Evolutionary conservation across 768 basidiomycete genomes (phyloP), one percentile per base, ranked within the genome.

Genomic region (Agrocybe praecox): DNA sequence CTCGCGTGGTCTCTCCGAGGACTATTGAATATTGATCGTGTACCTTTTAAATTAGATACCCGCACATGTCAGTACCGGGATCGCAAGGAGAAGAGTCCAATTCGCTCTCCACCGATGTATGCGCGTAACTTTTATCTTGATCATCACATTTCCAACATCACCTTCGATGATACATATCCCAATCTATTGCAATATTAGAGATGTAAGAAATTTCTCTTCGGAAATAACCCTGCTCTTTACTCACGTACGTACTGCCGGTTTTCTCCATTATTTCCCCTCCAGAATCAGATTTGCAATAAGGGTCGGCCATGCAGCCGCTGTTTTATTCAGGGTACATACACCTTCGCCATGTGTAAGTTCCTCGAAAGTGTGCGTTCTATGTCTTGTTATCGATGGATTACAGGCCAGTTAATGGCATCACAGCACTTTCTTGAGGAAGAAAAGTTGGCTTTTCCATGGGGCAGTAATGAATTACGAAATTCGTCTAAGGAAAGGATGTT

Each of bases 1-100:
- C 34, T 61, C 49, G 56, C 59, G 56, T 54, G 52, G 52, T 53
- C 52, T 36, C 44, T 53, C 46, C 59, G 53, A 50, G 52, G 52
- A 56, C 49, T 44, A 49, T 46, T 45, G 17, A 24, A 43, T 14
- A n/a, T 33, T 50, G 18, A 23, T 23, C 2, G 18, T 50, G 19
- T 43, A 24, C 21, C 17, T 33, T 54, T 52, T 8, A 29, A 47
- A 53, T 58, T 47, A 48, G 57, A 40, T 6, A n/a, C 36, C 36
- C 14, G 36, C 36, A n/a, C 40, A 58, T 58, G 48, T 58, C 22
- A 23, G 48, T 42, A 29, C 52, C 57, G 47, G 49, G 32, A 49
- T 40, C 14, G 36, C 36, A n/a, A 40, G 14, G n/a, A 40, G n/a
- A 40, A 40, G 36, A 40, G 36, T 40, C n/a, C 36, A 40, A 14